Evolutionary conservation across 2,329 filamentous ascomycete species (phyloP).

Genomic region (Fusarium coffeatum): DNA sequence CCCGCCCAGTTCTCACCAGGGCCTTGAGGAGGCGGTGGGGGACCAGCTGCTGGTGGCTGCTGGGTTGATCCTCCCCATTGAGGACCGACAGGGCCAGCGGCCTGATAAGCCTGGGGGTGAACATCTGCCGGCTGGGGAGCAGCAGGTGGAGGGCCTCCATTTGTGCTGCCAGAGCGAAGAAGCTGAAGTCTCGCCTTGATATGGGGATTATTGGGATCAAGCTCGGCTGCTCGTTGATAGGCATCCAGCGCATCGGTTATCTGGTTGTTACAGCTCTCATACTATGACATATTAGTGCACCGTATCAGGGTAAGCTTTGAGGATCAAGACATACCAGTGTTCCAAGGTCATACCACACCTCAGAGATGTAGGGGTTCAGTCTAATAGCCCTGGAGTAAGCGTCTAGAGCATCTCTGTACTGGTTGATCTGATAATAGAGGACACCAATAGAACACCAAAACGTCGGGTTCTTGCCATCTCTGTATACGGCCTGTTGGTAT

Average conservation of each 20-base stretch:
- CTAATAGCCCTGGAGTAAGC: constrained; percentile 97
- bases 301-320: not conserved
- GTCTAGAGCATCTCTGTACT: constrained; percentile 97
- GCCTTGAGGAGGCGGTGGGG: constrained; percentile 71
- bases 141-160: constrained; percentile 77
- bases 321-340: constrained; percentile 77
- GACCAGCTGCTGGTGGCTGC: constrained; percentile 62
- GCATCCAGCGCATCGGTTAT: constrained; percentile 96
- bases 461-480: constrained; percentile 95
- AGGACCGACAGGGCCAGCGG: constrained; percentile 82
- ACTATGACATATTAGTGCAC: constrained; percentile 65
- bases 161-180: constrained; percentile 82
- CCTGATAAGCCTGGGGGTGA: constrained; percentile 93
- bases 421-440: constrained; percentile 99
- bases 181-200: constrained; percentile 95
- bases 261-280: constrained; percentile 99
- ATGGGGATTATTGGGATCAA: constrained; percentile 92
- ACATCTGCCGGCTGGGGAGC: constrained; percentile 95
- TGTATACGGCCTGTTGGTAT: constrained; percentile 98
- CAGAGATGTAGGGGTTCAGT: constrained; percentile 96
- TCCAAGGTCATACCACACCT: constrained; percentile 98
- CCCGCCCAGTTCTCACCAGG: constrained; percentile 68
- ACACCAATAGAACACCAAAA: constrained; percentile 99
- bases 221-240: constrained; percentile 91
- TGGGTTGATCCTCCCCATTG: constrained; percentile 87